phyloP scores from a whole-genome alignment of 371 early-diverging fungal species.

The Mucor sp. region DNA sequence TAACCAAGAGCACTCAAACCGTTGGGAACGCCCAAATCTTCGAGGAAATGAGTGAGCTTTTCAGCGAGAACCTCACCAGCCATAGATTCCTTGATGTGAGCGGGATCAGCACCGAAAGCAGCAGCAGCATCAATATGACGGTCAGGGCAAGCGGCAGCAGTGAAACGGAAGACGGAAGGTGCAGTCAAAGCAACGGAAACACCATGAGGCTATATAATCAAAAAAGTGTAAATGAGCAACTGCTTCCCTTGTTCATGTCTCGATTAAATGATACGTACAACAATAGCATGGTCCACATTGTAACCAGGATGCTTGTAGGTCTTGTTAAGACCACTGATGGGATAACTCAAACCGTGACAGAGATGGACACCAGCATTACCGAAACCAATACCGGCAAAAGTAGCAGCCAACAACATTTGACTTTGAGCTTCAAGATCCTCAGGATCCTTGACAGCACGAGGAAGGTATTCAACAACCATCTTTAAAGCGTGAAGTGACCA shows the following conservation, averaged over 20 bases:
- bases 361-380: constrained; percentile 91
- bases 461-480: constrained; percentile 82
- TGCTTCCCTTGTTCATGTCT: too few relatives aligned
- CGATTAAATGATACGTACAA: constrained; percentile 43
- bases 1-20: constrained; percentile 85
- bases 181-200: constrained; percentile 89
- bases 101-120: constrained; percentile 77
- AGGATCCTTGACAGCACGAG: constrained; percentile 72
- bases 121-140: constrained; percentile 85
- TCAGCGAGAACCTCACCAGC: constrained; percentile 83
- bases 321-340: constrained; percentile 86
- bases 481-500: constrained; percentile 86
- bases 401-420: constrained; percentile 89
- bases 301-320: constrained; percentile 84
- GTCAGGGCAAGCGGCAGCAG: constrained; percentile 78
- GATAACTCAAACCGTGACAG: constrained; percentile 68
- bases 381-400: constrained; percentile 93
- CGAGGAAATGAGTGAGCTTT: constrained; percentile 74
- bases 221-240: background rate
- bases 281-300: constrained; percentile 73
- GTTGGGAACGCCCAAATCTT: constrained; percentile 78
- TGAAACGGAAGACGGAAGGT: constrained; percentile 89
- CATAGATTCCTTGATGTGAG: constrained; percentile 66
- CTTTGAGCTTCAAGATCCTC: constrained; percentile 77
- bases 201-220: constrained; percentile 57